Conservation (phyloP, 768 basidiomycete species). For the Leccinum ochraceum region DNA sequence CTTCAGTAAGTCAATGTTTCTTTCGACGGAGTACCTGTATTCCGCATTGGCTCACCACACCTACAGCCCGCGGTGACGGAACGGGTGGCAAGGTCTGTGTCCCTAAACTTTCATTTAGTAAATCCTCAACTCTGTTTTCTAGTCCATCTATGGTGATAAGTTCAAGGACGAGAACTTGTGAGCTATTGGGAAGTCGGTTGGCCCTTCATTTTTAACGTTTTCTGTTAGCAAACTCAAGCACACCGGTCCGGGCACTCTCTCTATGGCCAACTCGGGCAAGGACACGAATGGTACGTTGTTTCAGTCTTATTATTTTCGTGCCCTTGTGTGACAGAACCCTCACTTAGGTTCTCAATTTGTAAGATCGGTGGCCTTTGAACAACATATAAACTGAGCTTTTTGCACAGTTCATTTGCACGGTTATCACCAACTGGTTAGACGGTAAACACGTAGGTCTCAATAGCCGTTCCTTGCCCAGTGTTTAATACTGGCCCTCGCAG, state of each 20-base stretch:
- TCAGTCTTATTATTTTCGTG: not conserved
- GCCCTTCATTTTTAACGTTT: not conserved
- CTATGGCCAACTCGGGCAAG: conserved; percentile 93
- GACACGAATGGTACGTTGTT: conserved; percentile 79
- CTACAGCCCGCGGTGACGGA: conserved; percentile 76
- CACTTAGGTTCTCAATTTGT: conserved; percentile 83
- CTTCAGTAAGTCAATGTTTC: conserved; percentile 67
- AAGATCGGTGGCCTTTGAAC: conserved; percentile 28
- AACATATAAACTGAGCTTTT: conserved; percentile 1
- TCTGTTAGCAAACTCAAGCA: conserved; percentile 86
- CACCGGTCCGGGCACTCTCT: conserved; percentile 81
- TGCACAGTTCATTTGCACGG: conserved; percentile 87
- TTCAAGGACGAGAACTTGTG: conserved; percentile 98
- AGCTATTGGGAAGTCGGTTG: conserved; percentile 23
- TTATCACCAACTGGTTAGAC: conserved; percentile 87
- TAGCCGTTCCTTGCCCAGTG: not conserved
- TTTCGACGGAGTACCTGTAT: conserved; percentile 16
- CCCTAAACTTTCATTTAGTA: not conserved
- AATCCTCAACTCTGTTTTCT: conserved; percentile 3
- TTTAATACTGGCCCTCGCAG: conserved; percentile 38
- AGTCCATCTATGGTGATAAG: conserved; percentile 89
- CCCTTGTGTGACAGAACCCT: conserved; percentile 7
- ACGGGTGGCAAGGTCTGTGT: conserved; percentile 81
- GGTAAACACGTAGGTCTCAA: conserved; percentile 68
- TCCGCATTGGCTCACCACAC: conserved; percentile 11